phyloP scores from a whole-genome alignment of 2,329 filamentous ascomycete species.

The Magnaporthiopsis incrustans region DNA sequence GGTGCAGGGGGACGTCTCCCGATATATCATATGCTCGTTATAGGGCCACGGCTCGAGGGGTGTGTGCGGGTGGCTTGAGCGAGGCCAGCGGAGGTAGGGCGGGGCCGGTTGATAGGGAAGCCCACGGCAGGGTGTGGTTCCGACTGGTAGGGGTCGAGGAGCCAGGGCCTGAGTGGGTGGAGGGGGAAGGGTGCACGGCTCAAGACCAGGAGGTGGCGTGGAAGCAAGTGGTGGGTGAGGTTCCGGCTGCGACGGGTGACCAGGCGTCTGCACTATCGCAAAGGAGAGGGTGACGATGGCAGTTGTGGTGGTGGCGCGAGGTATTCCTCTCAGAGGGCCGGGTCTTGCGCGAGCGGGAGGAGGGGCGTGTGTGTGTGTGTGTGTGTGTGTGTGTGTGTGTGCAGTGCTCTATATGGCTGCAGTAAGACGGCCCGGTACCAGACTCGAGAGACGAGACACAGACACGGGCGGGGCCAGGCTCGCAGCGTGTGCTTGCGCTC shows the following conservation, averaged over 20 bases:
- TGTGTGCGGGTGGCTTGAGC: too few relatives aligned
- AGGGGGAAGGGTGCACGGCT: not conserved
- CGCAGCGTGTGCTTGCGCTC: not conserved
- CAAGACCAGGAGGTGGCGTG: not conserved
- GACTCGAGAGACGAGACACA: not conserved
- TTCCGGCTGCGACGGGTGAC: too few relatives aligned
- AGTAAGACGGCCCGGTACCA: not conserved
- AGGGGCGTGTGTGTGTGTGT: too few relatives aligned
- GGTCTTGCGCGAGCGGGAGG: not conserved
- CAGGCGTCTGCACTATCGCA: not conserved
- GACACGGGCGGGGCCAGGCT: not conserved
- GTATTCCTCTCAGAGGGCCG: not conserved
- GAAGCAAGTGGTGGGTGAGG: not conserved
- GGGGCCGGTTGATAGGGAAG: not conserved
- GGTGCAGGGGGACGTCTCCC: not conserved
- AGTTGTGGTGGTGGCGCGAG: not conserved
- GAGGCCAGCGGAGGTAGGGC: not conserved
- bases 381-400: not conserved
- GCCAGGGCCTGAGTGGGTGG: not conserved
- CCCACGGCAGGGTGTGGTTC: not conserved
- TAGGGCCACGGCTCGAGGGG: not conserved
- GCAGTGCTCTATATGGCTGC: not conserved
- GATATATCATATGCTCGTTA: not conserved
- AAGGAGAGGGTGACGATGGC: not conserved
- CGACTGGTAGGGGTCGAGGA: not conserved